These are phyloP conservation scores for Tetrahymena elliotti DNA, from an alignment of 73 alveolate species.

Conservation along the genomic window DNA sequence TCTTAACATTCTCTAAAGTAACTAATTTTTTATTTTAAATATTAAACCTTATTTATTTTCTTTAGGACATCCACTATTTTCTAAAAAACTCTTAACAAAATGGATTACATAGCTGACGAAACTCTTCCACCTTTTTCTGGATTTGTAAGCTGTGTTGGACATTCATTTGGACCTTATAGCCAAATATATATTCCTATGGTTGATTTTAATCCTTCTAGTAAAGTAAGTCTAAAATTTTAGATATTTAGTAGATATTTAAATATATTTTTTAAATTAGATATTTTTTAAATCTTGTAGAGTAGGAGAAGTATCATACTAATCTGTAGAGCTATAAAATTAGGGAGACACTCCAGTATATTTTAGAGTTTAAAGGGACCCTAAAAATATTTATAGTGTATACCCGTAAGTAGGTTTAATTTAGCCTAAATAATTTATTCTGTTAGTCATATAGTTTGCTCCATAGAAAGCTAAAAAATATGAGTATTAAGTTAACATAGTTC, in stretches of 20 bases:
- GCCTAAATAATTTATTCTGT: constrained; percentile 79
- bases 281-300: constrained; percentile 88
- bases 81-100: neutral
- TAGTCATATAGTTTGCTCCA: constrained; percentile 90
- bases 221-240: neutral
- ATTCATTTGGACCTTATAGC: constrained; percentile 88
- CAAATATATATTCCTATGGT: constrained; percentile 95
- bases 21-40: neutral
- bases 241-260: neutral
- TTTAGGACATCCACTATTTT: constrained; percentile 4
- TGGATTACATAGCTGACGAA: constrained; percentile 10
- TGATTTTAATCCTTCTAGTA: constrained; percentile 67
- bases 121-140: constrained; percentile 69
- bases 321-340: constrained; percentile 75
- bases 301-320: constrained; percentile 88
- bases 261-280: constrained; percentile 49
- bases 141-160: constrained; percentile 83
- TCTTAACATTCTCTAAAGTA: neutral
- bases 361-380: constrained; percentile 77
- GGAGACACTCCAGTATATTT: constrained; percentile 93
- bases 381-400: constrained; percentile 80
- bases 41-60: neutral
- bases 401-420: constrained; percentile 90
- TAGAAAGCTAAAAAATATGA: constrained; percentile 77
- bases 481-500: constrained; percentile 69